phyloP scores from a whole-genome alignment of 805 yeast genomes.

The Blastobotrys parvus region DNA sequence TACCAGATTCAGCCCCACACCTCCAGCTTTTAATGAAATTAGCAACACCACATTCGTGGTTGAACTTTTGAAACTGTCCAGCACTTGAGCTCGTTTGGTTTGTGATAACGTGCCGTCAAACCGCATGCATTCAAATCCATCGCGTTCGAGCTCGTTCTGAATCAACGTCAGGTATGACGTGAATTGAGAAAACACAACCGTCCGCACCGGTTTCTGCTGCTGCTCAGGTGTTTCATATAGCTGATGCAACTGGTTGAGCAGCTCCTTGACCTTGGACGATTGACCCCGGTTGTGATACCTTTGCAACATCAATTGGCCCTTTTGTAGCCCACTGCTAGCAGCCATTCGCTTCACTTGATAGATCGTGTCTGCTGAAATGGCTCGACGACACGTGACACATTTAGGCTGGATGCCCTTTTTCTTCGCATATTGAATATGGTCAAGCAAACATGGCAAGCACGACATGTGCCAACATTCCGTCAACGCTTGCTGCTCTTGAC shows the following conservation, averaged over 20 bases:
- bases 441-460: constrained; percentile 64
- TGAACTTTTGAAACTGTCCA: constrained; percentile 44
- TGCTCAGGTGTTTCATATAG: constrained; percentile 27
- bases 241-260: constrained; percentile 47
- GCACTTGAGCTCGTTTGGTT: constrained; percentile 52
- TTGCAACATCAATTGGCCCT: constrained; percentile 20
- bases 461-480: constrained; percentile 77
- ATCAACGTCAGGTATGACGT: constrained; percentile 73
- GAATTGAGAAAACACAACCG: constrained; percentile 87
- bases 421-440: constrained; percentile 46
- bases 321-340: too few species aligned
- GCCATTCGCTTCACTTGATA: constrained; percentile 33
- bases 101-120: constrained; percentile 77
- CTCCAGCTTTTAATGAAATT: constrained; percentile 83
- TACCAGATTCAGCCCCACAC: constrained; percentile 84
- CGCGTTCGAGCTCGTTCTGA: constrained; percentile 46
- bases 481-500: constrained; percentile 44
- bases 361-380: constrained; percentile 42
- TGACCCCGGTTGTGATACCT: constrained; percentile 31
- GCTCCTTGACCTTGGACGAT: constrained; percentile 67
- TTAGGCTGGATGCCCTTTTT: constrained; percentile 44
- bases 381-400: constrained; percentile 72
- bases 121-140: constrained; percentile 49
- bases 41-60: constrained; percentile 41
- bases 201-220: constrained; percentile 52